phyloP scores from a whole-genome alignment of 1,284 basidiomycete genomes.

The Sporisorium exsertum region DNA sequence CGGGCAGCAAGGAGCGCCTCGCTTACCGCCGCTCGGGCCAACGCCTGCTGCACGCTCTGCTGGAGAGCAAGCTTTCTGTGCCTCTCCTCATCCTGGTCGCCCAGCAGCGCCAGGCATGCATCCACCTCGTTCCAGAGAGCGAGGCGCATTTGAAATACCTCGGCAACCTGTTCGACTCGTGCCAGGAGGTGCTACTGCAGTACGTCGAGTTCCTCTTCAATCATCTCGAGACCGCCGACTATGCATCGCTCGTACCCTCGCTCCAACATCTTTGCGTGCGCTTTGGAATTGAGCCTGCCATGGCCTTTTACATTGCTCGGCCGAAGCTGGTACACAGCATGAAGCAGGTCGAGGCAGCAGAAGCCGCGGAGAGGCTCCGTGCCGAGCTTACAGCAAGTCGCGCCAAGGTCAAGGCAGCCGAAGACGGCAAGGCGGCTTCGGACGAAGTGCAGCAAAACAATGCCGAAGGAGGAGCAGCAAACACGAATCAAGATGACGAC shows the following conservation, averaged over 20 bases:
- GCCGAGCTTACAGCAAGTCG: conserved; percentile 55
- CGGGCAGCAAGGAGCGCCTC: conserved; percentile 51
- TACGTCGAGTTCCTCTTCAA: conserved; percentile 66
- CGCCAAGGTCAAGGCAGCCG: conserved; percentile 26
- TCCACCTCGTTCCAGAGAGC: conserved; percentile 60
- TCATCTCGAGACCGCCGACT: conserved; percentile 54
- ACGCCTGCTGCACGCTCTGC: conserved; percentile 52
- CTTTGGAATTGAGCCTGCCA: conserved; percentile 63
- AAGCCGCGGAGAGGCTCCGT: conserved; percentile 48
- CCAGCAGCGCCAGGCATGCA: conserved; percentile 65
- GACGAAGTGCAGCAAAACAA: neutral
- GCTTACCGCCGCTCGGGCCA: conserved; percentile 54
- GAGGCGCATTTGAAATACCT: conserved; percentile 67
- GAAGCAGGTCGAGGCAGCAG: conserved; percentile 47
- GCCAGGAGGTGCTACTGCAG: conserved; percentile 64
- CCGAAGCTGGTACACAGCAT: conserved; percentile 58
- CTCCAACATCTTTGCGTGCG: conserved; percentile 51
- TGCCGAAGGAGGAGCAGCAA: neutral
- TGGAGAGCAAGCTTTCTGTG: conserved; percentile 53
- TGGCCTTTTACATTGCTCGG: conserved; percentile 64
- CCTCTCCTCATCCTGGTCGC: conserved; percentile 66
- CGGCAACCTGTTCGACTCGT: conserved; percentile 65
- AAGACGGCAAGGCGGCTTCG: conserved; percentile 8
- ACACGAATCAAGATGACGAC: conserved; percentile 20
- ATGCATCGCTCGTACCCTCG: conserved; percentile 55